phyloP scores from a whole-genome alignment of 1,284 basidiomycete species.

The Inonotus obliquus region DNA sequence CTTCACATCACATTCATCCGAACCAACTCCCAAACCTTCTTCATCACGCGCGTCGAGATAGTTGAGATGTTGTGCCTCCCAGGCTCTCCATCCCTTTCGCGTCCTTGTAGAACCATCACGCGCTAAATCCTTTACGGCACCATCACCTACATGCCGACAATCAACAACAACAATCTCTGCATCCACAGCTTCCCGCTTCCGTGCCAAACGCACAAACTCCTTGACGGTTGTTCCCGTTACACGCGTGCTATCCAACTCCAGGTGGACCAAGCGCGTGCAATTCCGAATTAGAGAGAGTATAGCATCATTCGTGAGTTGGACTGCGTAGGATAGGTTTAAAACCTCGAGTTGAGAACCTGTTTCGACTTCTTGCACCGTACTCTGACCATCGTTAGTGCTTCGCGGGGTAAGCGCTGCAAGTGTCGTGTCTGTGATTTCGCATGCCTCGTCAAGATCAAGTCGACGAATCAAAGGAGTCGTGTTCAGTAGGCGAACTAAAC shows the following conservation, averaged over 20 bases:
- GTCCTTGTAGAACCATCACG: slow-evolving; percentile 48
- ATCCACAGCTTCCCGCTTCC: slow-evolving; percentile 43
- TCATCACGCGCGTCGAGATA: slow-evolving; percentile 67
- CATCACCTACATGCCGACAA: slow-evolving; percentile 66
- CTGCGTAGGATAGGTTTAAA: slow-evolving; percentile 68
- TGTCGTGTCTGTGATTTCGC: slow-evolving; percentile 69
- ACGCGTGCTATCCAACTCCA: slow-evolving; percentile 79
- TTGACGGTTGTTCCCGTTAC: slow-evolving; percentile 59
- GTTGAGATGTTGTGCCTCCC: slow-evolving; percentile 57
- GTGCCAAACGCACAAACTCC: slow-evolving; percentile 59
- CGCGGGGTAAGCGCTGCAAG: slow-evolving; percentile 61
- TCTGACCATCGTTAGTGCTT: slow-evolving; percentile 9
- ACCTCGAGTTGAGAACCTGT: slow-evolving; percentile 69
- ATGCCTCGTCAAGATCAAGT: slow-evolving; percentile 83
- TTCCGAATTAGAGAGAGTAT: slow-evolving; percentile 58
- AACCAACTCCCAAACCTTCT: slow-evolving; percentile 55
- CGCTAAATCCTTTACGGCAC: slow-evolving; percentile 52
- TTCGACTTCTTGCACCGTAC: slow-evolving; percentile 23
- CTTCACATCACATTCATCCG: slow-evolving; percentile 69
- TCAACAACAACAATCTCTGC: slow-evolving; percentile 68
- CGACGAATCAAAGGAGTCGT: slow-evolving; percentile 69
- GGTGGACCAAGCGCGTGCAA: slow-evolving; percentile 56
- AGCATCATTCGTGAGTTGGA: slow-evolving; percentile 56
- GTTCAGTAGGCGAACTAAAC: slow-evolving; percentile 65
- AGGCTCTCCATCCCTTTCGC: slow-evolving; percentile 65